Evolutionary conservation across 2,329 filamentous ascomycete genomes (phyloP).

Genomic region (Claviceps pazoutovae): DNA sequence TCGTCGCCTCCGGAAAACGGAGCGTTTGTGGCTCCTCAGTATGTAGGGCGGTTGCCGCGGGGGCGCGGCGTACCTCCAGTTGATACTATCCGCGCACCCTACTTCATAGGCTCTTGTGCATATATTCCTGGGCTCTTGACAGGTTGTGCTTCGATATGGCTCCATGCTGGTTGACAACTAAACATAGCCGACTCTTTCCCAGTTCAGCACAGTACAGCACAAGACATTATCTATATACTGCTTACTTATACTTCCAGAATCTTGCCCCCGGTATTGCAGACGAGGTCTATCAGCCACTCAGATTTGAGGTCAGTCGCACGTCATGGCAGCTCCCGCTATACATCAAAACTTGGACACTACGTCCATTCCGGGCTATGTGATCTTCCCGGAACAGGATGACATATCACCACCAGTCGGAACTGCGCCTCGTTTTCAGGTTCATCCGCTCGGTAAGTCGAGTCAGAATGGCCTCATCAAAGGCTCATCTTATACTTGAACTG

Average conservation of each 20-base stretch:
- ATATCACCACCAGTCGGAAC: slow-evolving; percentile 21
- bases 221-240: neutral
- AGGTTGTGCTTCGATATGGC: neutral
- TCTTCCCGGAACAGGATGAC: slow-evolving; percentile 28
- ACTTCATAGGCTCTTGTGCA: neutral
- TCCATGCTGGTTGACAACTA: slow-evolving; percentile 1
- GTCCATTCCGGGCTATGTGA: slow-evolving; percentile 30
- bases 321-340: slow-evolving; percentile 10
- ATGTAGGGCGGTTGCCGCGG: slow-evolving; percentile 4
- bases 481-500: neutral
- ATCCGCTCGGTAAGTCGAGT: slow-evolving; percentile 21
- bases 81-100: neutral
- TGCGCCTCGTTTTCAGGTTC: slow-evolving; percentile 16
- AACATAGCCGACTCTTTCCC: neutral
- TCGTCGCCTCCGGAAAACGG: neutral
- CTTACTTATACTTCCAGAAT: neutral
- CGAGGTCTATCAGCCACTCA: neutral
- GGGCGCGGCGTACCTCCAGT: neutral
- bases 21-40: neutral
- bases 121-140: slow-evolving; percentile 2
- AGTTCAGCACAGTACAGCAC: neutral
- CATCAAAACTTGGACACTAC: slow-evolving; percentile 20
- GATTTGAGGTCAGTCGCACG: neutral
- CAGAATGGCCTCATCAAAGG: neutral
- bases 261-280: neutral